Evolutionary conservation across 163 green algal species (phyloP).

Genomic region (Scenedesmus sp.): DNA sequence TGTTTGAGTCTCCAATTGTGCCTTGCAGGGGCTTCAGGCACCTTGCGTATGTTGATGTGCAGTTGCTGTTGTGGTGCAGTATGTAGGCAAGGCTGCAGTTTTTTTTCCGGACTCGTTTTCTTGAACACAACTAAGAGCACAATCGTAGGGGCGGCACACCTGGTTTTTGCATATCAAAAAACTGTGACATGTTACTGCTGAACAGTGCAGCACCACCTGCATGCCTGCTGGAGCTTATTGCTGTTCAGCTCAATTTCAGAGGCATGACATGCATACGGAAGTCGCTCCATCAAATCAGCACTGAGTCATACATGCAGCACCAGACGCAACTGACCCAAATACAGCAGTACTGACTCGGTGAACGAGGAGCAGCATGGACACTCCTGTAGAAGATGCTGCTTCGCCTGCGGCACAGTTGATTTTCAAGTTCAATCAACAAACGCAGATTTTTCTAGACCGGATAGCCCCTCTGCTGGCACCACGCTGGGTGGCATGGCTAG

Average conservation of each 20-base stretch:
- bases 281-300: no score
- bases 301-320: background rate
- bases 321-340: background rate
- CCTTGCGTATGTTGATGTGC: background rate
- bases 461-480: constrained; percentile 70
- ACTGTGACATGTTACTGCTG: no score
- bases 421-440: constrained; percentile 56
- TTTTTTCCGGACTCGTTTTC: no score
- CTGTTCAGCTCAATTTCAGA: no score
- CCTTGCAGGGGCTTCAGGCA: background rate
- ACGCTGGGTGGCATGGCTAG: constrained; percentile 74
- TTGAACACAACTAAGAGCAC: no score
- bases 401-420: constrained; percentile 18
- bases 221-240: no score
- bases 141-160: no score
- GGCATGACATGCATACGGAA: no score
- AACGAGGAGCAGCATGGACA: constrained; percentile 18
- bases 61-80: background rate
- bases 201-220: no score
- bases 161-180: no score
- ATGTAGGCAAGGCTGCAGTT: background rate
- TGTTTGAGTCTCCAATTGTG: background rate
- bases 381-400: constrained; percentile 27
- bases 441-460: constrained; percentile 78
- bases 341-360: background rate